Percentiles rank a stretch among this genome's conserved stretches.
These are phyloP conservation scores for Drechslerella coelobrocha DNA, from an alignment of 2,329 filamentous ascomycete species.

Conservation along the genomic window DNA sequence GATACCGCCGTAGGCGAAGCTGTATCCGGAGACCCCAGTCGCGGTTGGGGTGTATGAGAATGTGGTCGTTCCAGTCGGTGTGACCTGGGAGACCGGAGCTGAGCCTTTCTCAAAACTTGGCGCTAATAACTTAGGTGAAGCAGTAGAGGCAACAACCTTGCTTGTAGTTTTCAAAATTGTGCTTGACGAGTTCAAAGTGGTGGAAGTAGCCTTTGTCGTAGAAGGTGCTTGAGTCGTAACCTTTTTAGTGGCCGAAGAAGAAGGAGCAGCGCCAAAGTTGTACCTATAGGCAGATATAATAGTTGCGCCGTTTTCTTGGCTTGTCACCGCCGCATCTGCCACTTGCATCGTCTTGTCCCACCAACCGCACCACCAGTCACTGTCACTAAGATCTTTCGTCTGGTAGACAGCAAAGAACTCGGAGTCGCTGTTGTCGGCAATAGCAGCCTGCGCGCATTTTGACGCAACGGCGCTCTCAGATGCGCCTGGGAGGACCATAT, in stretches of 20 bases:
- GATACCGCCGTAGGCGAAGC: conserved; percentile 16
- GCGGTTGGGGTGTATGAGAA: conserved; percentile 17
- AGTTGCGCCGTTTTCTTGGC: conserved; percentile 14
- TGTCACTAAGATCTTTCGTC: conserved; percentile 6
- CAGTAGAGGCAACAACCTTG: background rate
- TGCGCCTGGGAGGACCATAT: background rate
- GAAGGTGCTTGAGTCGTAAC: too few relatives aligned
- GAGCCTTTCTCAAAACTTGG: background rate
- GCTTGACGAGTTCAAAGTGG: background rate
- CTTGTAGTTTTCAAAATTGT: conserved; percentile 15
- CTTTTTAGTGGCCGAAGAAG: background rate
- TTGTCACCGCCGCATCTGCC: conserved; percentile 9
- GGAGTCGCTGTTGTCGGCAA: background rate
- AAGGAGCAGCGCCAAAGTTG: conserved; percentile 13
- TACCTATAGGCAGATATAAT: conserved; percentile 26
- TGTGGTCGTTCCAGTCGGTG: conserved; percentile 14
- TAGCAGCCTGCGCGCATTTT: conserved; percentile 9
- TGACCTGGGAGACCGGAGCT: background rate
- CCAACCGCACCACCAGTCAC: conserved; percentile 35
- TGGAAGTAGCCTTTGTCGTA: conserved; percentile 4
- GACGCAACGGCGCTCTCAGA: conserved; percentile 2
- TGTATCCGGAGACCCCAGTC: conserved; percentile 11
- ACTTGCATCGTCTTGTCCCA: conserved; percentile 8
- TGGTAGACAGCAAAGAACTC: conserved; percentile 30
- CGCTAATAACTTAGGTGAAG: too few relatives aligned